Evolutionary conservation across 192 early-diverging fungal species (phyloP).

Genomic region (Neocallimastix lanati): DNA sequence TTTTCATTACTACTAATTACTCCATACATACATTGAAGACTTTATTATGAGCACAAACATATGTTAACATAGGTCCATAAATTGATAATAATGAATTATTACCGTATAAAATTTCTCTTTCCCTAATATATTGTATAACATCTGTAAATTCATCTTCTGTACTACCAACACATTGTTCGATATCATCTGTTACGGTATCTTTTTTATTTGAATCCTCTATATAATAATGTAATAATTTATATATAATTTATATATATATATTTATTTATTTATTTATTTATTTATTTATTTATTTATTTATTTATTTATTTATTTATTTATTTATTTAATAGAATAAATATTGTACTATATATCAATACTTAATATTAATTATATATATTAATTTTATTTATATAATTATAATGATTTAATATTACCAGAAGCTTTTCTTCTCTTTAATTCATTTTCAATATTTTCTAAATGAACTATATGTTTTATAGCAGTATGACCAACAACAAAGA

Average conservation of each 20-base stretch:
- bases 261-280: conserved; percentile 5
- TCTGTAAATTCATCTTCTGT: conserved; percentile 94
- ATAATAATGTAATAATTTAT: not conserved
- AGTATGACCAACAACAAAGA: conserved; percentile 87
- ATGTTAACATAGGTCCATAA: conserved; percentile 65
- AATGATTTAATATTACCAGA: conserved; percentile 11
- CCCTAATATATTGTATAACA: conserved; percentile 64
- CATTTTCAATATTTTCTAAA: conserved; percentile 80
- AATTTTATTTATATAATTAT: too few relatives aligned
- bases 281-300: not conserved
- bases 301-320: conserved; percentile 1
- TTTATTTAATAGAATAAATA: too few relatives aligned
- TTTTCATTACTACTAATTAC: too few relatives aligned
- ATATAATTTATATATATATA: not conserved
- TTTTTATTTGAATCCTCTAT: conserved; percentile 11
- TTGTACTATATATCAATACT: too few relatives aligned
- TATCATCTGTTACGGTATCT: conserved; percentile 50
- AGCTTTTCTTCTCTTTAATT: conserved; percentile 70
- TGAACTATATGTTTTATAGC: conserved; percentile 93
- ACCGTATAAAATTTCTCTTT: conserved; percentile 77
- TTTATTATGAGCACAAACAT: conserved; percentile 65
- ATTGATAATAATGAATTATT: conserved; percentile 49
- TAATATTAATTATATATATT: too few relatives aligned
- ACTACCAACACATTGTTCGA: conserved; percentile 80
- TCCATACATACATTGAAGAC: conserved; percentile 46